Evolutionary conservation across 129 eudicot genomes (phyloP).

Genomic region (Flaveria robusta): DNA sequence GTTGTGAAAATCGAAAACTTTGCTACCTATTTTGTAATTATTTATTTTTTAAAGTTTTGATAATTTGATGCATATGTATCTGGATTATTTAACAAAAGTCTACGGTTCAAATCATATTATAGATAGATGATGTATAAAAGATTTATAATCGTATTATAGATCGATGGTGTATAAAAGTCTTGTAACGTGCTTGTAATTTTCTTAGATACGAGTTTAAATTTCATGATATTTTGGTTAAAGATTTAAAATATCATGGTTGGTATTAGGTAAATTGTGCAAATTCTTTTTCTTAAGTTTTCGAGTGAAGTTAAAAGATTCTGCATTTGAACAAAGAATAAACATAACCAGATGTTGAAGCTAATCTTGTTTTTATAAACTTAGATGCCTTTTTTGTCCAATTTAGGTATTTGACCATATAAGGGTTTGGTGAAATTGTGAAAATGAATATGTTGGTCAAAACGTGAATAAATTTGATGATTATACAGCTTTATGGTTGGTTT

Average conservation of each 20-base stretch:
- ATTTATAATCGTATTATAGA: neutral
- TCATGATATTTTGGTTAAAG: no score
- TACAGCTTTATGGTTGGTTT: slow-evolving; percentile 15
- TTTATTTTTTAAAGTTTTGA: no score
- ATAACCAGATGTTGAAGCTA: neutral
- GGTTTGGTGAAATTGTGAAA: neutral
- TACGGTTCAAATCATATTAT: no score
- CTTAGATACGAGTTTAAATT: no score
- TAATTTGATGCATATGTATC: neutral
- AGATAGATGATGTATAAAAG: neutral
- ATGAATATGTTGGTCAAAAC: slow-evolving; percentile 24
- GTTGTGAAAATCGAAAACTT: slow-evolving; percentile 26
- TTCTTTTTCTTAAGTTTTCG: neutral
- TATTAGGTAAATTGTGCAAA: neutral
- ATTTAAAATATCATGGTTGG: no score
- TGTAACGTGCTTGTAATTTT: no score
- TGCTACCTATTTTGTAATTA: neutral
- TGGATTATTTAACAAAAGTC: no score
- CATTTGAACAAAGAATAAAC: neutral
- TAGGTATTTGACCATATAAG: slow-evolving; percentile 10
- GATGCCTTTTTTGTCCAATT: slow-evolving; percentile 11
- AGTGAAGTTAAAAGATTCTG: neutral
- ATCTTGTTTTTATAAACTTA: neutral
- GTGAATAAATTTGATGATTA: slow-evolving; percentile 4
- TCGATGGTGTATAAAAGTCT: neutral